A percentile compares a stretch with the other conserved stretches of the same genome.
Conservation (phyloP, 1,284 basidiomycete species). For the Puccinia horiana region DNA sequence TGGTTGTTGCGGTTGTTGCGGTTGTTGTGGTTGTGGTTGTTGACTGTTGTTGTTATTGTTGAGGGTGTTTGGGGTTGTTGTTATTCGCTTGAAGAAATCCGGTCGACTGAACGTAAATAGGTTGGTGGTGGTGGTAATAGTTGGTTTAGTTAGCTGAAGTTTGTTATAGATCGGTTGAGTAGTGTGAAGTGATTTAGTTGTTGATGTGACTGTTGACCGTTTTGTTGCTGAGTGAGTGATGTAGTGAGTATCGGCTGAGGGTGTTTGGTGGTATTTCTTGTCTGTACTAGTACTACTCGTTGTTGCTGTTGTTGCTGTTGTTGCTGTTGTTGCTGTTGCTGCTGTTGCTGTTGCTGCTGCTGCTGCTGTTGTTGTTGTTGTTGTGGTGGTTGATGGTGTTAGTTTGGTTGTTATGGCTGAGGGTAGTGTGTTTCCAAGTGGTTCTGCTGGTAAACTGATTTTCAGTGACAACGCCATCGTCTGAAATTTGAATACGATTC, state of each 20-base stretch:
- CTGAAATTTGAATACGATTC: too few relatives aligned
- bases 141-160: constrained; percentile 4
- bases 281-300: background rate
- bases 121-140: background rate
- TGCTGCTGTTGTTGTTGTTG: background rate
- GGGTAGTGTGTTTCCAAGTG: too few relatives aligned
- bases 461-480: too few relatives aligned
- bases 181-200: background rate
- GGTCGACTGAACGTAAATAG: constrained; percentile 1
- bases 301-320: background rate
- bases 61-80: background rate
- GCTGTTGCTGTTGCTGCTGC: background rate
- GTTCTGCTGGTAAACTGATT: too few relatives aligned
- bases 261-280: background rate
- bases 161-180: background rate
- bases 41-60: background rate
- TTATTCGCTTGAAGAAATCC: constrained; percentile 11
- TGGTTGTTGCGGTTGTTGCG: background rate
- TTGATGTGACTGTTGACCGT: background rate
- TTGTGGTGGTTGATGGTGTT: background rate
- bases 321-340: background rate
- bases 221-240: constrained; percentile 4
- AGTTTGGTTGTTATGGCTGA: background rate
- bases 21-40: background rate
- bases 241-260: background rate